A percentile compares a stretch with the other conserved stretches of the same genome.
These are phyloP conservation scores for Ambrosia hybrid DNA, from an alignment of 140 eudicot genomes.

Conservation along the genomic window DNA sequence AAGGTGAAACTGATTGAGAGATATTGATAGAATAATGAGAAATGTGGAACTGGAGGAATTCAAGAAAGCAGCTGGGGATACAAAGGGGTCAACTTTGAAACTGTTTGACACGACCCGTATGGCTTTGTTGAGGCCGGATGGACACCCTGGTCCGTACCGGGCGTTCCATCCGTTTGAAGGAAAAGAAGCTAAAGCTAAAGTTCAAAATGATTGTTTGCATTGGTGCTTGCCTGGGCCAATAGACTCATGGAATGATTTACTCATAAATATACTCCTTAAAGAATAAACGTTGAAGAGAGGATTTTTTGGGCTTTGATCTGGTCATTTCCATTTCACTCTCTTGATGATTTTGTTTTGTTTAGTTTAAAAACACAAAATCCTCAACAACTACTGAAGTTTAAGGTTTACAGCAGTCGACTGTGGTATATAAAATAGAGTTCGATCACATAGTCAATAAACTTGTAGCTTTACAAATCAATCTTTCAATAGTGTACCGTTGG, in stretches of 20 bases:
- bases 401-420: too few species aligned
- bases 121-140: slow-evolving; percentile 81
- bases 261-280: slow-evolving; percentile 49
- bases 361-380: too few species aligned
- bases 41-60: slow-evolving; percentile 70
- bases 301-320: too few species aligned
- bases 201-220: slow-evolving; percentile 86
- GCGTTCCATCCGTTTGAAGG: slow-evolving; percentile 64
- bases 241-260: slow-evolving; percentile 85
- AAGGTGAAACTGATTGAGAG: slow-evolving; percentile 49
- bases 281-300: neutral
- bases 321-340: too few species aligned
- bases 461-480: too few species aligned
- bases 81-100: slow-evolving; percentile 42
- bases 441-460: too few species aligned
- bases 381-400: too few species aligned
- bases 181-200: slow-evolving; percentile 35
- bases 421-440: too few species aligned
- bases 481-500: too few species aligned
- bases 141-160: slow-evolving; percentile 85
- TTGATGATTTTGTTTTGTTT: too few species aligned
- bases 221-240: slow-evolving; percentile 99
- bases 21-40: slow-evolving; percentile 47
- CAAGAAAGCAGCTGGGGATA: slow-evolving; percentile 24
- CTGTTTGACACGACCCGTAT: slow-evolving; percentile 63